Percentiles rank a stretch among this genome's conserved stretches.
These are phyloP conservation scores for Chlorella vulgaris DNA, from an alignment of 139 green algal genomes.

Conservation along the genomic window DNA sequence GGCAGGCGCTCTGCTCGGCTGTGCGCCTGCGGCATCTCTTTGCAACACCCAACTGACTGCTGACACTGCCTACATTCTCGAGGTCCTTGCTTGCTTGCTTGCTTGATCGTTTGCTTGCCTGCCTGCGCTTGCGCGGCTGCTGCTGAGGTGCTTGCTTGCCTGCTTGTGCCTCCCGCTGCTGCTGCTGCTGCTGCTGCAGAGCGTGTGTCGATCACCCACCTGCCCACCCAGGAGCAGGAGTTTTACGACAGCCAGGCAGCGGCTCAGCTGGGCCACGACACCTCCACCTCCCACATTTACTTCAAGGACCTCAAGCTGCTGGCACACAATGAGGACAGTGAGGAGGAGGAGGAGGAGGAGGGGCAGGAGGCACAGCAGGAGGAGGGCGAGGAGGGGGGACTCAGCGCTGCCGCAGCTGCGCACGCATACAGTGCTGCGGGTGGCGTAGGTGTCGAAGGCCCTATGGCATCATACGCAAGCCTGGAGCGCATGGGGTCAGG, in stretches of 20 bases:
- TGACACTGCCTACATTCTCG: no score
- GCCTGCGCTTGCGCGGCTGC: no score
- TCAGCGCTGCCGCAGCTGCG: not conserved
- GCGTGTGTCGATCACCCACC: not conserved
- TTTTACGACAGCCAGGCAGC: not conserved
- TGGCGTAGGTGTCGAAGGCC: no score
- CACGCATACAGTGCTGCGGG: no score
- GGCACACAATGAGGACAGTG: slow-evolving; percentile 27
- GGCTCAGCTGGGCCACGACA: not conserved
- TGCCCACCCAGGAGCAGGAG: slow-evolving; percentile 17
- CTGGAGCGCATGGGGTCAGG: slow-evolving; percentile 14
- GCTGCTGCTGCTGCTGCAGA: slow-evolving; percentile 1
- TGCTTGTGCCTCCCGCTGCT: no score
- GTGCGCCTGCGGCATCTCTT: no score
- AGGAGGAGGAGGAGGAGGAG: not conserved
- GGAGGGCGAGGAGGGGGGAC: not conserved
- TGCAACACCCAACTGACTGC: no score
- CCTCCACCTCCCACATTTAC: slow-evolving; percentile 28
- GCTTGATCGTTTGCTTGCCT: no score
- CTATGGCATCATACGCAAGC: not conserved
- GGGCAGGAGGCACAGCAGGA: not conserved
- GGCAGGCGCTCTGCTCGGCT: no score
- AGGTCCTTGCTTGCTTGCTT: no score
- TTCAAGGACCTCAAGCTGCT: slow-evolving; percentile 59
- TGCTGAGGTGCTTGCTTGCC: no score